Evolutionary conservation across 2,329 filamentous ascomycete species (phyloP).

Genomic region (Aspergillus pseudoviridinutans): DNA sequence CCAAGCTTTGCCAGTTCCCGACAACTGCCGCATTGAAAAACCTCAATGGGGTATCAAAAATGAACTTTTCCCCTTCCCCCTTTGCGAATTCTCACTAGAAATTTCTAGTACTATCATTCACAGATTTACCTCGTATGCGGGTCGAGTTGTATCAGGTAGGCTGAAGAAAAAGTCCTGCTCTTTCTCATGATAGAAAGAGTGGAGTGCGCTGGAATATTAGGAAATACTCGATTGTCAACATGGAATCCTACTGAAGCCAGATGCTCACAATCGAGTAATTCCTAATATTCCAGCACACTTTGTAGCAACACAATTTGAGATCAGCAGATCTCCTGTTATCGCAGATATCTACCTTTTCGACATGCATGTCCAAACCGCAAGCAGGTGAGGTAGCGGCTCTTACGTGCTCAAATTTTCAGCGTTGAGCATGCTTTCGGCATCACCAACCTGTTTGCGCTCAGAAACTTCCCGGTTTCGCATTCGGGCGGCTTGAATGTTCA

Average conservation of each 20-base stretch:
- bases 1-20: background rate
- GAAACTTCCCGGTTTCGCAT: conserved; percentile 71
- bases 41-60: background rate
- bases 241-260: background rate
- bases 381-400: conserved; percentile 2
- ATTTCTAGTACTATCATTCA: background rate
- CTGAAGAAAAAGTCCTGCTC: background rate
- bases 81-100: background rate
- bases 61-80: background rate
- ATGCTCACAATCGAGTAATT: background rate
- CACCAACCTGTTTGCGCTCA: conserved; percentile 84
- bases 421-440: conserved; percentile 74
- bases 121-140: background rate
- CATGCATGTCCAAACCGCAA: background rate
- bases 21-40: background rate
- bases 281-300: background rate
- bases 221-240: no score
- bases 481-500: conserved; percentile 57
- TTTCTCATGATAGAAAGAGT: background rate
- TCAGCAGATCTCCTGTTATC: background rate
- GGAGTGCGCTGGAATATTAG: background rate
- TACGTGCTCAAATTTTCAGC: conserved; percentile 33
- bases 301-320: background rate
- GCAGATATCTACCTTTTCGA: background rate
- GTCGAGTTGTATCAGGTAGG: background rate